Base-by-base conservation (phyloP, 495 filamentous ascomycete species). In the Penicillium daleae region DNA sequence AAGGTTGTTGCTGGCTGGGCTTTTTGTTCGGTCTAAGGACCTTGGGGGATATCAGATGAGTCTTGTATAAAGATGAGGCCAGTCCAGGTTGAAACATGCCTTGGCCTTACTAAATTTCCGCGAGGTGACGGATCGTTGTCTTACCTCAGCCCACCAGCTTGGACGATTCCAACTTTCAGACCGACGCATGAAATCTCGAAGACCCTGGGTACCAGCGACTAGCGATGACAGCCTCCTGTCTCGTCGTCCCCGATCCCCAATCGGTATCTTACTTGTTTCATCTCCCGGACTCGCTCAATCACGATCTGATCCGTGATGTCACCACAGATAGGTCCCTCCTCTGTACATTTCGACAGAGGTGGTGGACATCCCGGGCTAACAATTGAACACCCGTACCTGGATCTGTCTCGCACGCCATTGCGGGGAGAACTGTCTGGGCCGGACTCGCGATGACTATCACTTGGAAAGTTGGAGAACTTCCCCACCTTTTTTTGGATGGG, bases 391-490 rank as follows among this genome's bases (percentile, higher is more conserved):
- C 42, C 42, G n/a, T 27, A 24, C 13, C 42, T 21, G n/a, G 15
- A 24, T 29, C 0, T 13, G 24, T 6, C 10, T 50, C 46, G 46
- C 46, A 50, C 46, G 46, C 46, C 46, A 50, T 50, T 29, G 46
- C 46, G 46, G 46, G 46, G 46, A 46, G 19, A 10, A 6, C 6
- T 8, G 12, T 26, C 24, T 17, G 24, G 12, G 6, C 3, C 7
- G 9, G 15, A 12, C 13, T 39, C 15, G 0, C 3, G 37, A 53
- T 8, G 37, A 10, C 19, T 19, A 52, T 52, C 54, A 52, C 22
- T 62, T 57, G n/a, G n/a, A n/a, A n/a, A n/a, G n/a, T 31, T 31
- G 60, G 60, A 62, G 60, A 57, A 57, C 13, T 39, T 29, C 48
- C 24, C 40, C 60, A 10, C 60, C 53, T 31, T 31, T 7, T 7